These are phyloP conservation scores for Oemleria cerasiformis DNA, from an alignment of 306 rosid species.

Conservation along the genomic window DNA sequence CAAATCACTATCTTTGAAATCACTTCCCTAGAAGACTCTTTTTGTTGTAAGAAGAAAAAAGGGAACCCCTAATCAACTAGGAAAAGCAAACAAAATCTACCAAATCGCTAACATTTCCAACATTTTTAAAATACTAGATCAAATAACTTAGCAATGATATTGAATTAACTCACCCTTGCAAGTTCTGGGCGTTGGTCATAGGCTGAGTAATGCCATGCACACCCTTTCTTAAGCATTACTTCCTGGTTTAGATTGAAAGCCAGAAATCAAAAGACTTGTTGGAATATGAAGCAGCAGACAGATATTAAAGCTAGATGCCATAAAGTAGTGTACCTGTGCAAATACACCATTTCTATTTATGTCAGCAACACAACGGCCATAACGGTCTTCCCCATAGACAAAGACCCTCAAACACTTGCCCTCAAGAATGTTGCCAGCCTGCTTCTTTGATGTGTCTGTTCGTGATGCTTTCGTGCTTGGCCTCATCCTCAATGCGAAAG, in stretches of 20 bases:
- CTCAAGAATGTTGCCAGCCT: constrained; percentile 51
- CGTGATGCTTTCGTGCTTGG: constrained; percentile 51
- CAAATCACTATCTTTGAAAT: too few relatives aligned
- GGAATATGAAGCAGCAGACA: background rate
- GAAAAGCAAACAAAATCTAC: too few relatives aligned
- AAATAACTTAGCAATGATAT: background rate
- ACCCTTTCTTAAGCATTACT: constrained; percentile 81
- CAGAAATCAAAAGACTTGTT: constrained; percentile 7
- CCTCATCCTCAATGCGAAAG: constrained; percentile 58
- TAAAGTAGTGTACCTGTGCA: constrained; percentile 57
- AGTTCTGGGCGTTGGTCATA: constrained; percentile 74
- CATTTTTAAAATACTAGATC: background rate
- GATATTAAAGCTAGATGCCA: constrained; percentile 2
- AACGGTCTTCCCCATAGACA: constrained; percentile 74
- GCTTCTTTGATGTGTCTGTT: constrained; percentile 22
- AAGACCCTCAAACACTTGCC: constrained; percentile 76
- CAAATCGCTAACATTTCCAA: background rate
- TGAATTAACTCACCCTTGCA: constrained; percentile 43
- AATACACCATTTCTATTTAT: constrained; percentile 61
- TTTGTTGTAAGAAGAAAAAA: too few relatives aligned
- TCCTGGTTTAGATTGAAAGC: constrained; percentile 46
- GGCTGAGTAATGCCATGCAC: constrained; percentile 86
- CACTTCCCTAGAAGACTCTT: too few relatives aligned
- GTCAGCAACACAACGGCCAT: constrained; percentile 75
- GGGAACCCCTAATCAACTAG: too few relatives aligned